Conservation (phyloP, 176 grass and related monocot genomes). For the Avena insularis region DNA sequence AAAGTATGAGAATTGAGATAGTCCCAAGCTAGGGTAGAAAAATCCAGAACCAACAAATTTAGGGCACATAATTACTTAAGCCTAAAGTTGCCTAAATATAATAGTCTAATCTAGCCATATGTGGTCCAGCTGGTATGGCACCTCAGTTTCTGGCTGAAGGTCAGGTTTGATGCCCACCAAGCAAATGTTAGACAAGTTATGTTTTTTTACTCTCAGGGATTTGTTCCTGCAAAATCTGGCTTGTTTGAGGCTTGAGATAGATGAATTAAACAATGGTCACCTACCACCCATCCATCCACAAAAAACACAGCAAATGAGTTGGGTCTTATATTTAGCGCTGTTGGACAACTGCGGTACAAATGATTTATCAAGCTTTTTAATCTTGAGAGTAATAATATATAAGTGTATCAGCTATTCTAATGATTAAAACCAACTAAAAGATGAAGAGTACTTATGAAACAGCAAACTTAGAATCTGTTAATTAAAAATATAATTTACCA, state of each 20-base stretch:
- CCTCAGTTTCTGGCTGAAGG: not conserved
- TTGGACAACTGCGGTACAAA: not conserved
- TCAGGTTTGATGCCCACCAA: not conserved
- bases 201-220: not conserved
- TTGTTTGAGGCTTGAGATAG: not conserved
- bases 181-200: not conserved
- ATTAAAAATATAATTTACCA: not conserved
- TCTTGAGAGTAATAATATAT: not conserved
- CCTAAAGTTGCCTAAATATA: slow-evolving; percentile 1
- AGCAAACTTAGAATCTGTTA: not conserved
- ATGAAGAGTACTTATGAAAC: not conserved
- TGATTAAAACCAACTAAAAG: not conserved
- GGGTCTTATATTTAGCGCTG: not conserved
- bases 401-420: not conserved
- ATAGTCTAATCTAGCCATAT: slow-evolving; percentile 5
- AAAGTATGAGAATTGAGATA: not conserved
- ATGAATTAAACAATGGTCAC: not conserved
- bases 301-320: not conserved
- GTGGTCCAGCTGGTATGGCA: not conserved
- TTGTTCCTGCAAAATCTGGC: not conserved
- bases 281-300: not conserved
- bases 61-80: not conserved
- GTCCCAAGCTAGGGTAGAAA: not conserved
- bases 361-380: slow-evolving; percentile 4
- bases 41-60: slow-evolving; percentile 18